Percentiles rank a stretch among this genome's conserved stretches.
phyloP scores from a whole-genome alignment of 2,329 filamentous ascomycete species.

The Coleophoma cylindrospora region DNA sequence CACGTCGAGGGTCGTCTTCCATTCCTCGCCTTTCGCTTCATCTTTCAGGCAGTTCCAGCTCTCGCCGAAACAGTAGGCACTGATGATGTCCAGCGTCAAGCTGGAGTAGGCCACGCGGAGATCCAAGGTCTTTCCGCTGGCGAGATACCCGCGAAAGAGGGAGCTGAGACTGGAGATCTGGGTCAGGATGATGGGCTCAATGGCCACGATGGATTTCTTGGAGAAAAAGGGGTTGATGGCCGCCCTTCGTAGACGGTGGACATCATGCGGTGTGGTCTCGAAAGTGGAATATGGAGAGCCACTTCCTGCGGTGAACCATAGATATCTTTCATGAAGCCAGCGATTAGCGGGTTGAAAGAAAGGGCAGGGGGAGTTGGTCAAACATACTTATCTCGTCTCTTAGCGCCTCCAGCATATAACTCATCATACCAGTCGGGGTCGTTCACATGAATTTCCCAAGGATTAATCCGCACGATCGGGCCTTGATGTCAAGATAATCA shows the following conservation, averaged over 20 bases:
- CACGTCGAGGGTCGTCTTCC: background rate
- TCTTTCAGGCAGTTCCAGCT: background rate
- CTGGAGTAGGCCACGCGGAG: background rate
- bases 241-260: slow-evolving; percentile 1
- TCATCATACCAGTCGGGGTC: slow-evolving; percentile 23
- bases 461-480: slow-evolving; percentile 26
- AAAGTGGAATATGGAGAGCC: background rate
- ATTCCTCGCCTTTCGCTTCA: background rate
- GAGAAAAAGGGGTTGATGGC: slow-evolving; percentile 3
- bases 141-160: background rate
- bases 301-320: background rate
- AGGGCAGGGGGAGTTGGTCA: background rate
- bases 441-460: slow-evolving; percentile 17
- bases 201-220: background rate
- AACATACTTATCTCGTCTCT: background rate
- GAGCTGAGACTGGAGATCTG: background rate
- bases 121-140: background rate
- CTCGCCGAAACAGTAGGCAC: slow-evolving; percentile 15
- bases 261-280: slow-evolving; percentile 1
- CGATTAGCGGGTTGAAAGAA: background rate
- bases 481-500: slow-evolving; percentile 9
- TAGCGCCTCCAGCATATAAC: slow-evolving; percentile 9
- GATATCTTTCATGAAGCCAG: background rate
- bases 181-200: background rate
- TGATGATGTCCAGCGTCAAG: slow-evolving; percentile 13